Conservation (phyloP, 257 asterid genomes). For the Solanum raphanifolium region DNA sequence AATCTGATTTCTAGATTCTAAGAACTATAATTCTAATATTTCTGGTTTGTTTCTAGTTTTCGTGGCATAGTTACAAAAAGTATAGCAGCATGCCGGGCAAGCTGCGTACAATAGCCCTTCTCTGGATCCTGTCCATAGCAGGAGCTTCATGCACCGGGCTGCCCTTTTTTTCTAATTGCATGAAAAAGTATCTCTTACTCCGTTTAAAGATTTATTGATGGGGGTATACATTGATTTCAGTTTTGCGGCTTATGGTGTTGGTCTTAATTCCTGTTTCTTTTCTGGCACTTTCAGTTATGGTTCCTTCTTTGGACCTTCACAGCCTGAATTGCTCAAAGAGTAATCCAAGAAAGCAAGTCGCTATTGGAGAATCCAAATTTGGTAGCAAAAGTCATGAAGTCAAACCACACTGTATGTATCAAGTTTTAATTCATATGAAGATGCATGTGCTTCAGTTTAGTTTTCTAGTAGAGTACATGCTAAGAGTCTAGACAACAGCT, state of each 20-base stretch:
- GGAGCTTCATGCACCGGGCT: neutral
- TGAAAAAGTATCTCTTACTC: neutral
- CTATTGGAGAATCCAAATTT: conserved; percentile 70
- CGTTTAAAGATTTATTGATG: neutral
- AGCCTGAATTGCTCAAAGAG: conserved; percentile 86
- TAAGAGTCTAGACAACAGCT: neutral
- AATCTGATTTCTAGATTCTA: neutral
- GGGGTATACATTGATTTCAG: neutral
- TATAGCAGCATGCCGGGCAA: neutral
- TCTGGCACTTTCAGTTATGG: conserved; percentile 52
- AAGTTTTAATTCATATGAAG: neutral
- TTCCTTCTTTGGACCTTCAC: conserved; percentile 93
- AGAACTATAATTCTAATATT: neutral
- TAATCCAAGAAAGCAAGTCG: conserved; percentile 92
- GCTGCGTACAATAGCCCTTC: neutral
- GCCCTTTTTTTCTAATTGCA: neutral
- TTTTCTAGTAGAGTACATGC: neutral
- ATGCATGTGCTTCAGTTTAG: neutral
- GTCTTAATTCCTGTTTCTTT: neutral
- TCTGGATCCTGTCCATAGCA: neutral
- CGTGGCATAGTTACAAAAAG: neutral
- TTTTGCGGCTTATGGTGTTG: neutral
- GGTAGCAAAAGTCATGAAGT: conserved; percentile 46
- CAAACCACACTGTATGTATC: conserved; percentile 32
- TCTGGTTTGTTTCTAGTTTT: neutral